These are phyloP conservation scores for Colletotrichum simmondsii DNA, from an alignment of 2,329 filamentous ascomycete species.

Conservation along the genomic window DNA sequence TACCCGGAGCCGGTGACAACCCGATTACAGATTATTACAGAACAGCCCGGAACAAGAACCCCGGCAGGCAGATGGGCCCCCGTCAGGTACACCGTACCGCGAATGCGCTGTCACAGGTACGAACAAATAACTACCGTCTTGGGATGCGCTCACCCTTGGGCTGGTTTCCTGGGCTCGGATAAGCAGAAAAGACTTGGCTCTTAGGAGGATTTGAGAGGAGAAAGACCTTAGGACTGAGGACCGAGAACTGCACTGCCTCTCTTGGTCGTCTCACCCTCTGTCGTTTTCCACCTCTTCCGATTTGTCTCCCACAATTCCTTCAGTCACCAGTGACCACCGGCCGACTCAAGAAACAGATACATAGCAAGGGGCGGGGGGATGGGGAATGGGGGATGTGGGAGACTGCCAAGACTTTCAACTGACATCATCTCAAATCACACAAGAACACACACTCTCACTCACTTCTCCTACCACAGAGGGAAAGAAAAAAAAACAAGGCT, in stretches of 20 bases:
- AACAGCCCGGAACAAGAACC: conserved; percentile 11
- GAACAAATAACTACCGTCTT: conserved; percentile 5
- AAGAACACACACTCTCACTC: neutral
- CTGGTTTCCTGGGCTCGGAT: neutral
- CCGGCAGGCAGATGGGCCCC: neutral
- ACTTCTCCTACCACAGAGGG: neutral
- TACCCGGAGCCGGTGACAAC: neutral
- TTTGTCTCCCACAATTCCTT: conserved; percentile 6
- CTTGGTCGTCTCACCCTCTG: conserved; percentile 10
- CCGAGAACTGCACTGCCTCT: conserved; percentile 21
- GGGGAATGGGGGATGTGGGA: neutral
- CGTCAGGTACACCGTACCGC: too few species aligned
- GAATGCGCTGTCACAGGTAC: neutral
- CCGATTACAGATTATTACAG: neutral
- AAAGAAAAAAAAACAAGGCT: neutral
- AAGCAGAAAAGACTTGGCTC: neutral
- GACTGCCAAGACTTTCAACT: conserved; percentile 16
- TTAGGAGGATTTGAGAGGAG: neutral
- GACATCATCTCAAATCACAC: conserved; percentile 32
- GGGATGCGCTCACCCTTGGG: neutral
- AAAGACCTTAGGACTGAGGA: neutral
- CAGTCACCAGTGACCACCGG: conserved; percentile 2
- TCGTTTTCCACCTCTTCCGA: conserved; percentile 11
- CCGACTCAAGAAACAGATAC: neutral
- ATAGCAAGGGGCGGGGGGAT: neutral